Evolutionary conservation across 2,329 filamentous ascomycete genomes (phyloP).

Genomic region (Epichloe gansuensis): DNA sequence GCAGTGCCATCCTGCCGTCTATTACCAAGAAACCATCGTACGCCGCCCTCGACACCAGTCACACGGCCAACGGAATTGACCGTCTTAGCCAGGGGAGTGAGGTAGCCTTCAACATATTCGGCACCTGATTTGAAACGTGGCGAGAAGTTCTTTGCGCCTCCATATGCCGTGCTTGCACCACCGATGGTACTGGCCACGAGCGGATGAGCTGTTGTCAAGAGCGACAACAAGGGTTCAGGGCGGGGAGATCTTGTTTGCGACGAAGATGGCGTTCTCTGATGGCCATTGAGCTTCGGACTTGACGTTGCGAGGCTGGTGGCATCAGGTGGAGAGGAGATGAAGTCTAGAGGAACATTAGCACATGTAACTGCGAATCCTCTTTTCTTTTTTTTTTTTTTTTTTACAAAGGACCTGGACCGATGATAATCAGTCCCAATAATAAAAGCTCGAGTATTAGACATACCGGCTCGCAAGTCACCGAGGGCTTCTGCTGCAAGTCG

Average conservation of each 20-base stretch:
- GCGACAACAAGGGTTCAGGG: conserved; percentile 69
- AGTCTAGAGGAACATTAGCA: conserved; percentile 34
- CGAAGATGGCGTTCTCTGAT: conserved; percentile 2
- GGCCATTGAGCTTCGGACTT: conserved; percentile 15
- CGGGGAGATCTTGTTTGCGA: conserved; percentile 29
- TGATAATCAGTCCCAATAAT: neutral
- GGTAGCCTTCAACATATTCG: conserved; percentile 80
- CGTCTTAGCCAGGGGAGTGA: conserved; percentile 76
- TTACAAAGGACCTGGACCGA: no score
- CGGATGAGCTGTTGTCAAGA: conserved; percentile 81
- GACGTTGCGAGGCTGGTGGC: conserved; percentile 29
- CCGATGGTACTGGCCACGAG: conserved; percentile 76
- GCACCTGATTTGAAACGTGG: conserved; percentile 81
- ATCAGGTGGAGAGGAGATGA: conserved; percentile 50
- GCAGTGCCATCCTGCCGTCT: conserved; percentile 35
- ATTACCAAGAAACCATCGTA: conserved; percentile 69
- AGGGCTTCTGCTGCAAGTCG: conserved; percentile 63
- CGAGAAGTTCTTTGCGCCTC: conserved; percentile 79
- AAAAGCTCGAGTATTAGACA: conserved; percentile 12
- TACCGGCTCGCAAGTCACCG: conserved; percentile 57
- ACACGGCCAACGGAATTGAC: conserved; percentile 72
- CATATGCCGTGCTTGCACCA: conserved; percentile 74
- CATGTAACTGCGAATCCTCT: neutral
- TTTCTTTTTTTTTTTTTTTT: no score
- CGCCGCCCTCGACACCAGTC: conserved; percentile 77